These are phyloP conservation scores for Paramecium primaurelia DNA, from an alignment of 73 alveolate species.

Conservation along the genomic window DNA sequence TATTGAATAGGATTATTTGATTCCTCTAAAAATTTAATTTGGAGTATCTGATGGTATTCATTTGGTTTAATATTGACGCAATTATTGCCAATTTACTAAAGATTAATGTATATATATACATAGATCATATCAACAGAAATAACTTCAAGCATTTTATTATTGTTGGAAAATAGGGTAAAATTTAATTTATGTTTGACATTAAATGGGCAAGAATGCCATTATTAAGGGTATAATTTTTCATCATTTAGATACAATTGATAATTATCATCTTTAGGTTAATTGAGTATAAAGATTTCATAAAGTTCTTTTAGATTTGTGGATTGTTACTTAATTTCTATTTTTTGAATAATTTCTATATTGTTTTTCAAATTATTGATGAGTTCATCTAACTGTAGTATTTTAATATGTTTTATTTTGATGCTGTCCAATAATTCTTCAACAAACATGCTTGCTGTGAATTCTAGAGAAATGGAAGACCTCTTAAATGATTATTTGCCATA, in stretches of 20 bases:
- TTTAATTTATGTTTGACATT: not conserved
- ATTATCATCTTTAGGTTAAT: not conserved
- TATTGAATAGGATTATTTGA: not conserved
- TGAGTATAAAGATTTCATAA: not conserved
- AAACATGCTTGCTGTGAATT: not conserved
- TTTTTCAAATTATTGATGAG: not conserved
- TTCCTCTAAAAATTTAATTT: not conserved
- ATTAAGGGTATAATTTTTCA: not conserved
- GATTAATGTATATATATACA: not conserved
- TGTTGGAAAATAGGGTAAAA: not conserved
- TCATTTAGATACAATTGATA: not conserved
- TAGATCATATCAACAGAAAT: not conserved
- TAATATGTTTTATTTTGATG: not conserved
- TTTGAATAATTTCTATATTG: not conserved
- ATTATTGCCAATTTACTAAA: not conserved
- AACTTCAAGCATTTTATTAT: not conserved
- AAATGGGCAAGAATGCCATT: not conserved
- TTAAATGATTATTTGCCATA: not conserved
- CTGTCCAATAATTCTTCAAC: slow-evolving; percentile 9
- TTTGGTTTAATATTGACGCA: not conserved
- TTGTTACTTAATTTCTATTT: not conserved
- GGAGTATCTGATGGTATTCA: not conserved
- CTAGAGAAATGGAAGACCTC: not conserved
- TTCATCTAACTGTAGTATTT: not conserved
- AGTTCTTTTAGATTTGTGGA: not conserved